phyloP scores from a whole-genome alignment of 257 asterid genomes.

The Solanum bulbocastanum region DNA sequence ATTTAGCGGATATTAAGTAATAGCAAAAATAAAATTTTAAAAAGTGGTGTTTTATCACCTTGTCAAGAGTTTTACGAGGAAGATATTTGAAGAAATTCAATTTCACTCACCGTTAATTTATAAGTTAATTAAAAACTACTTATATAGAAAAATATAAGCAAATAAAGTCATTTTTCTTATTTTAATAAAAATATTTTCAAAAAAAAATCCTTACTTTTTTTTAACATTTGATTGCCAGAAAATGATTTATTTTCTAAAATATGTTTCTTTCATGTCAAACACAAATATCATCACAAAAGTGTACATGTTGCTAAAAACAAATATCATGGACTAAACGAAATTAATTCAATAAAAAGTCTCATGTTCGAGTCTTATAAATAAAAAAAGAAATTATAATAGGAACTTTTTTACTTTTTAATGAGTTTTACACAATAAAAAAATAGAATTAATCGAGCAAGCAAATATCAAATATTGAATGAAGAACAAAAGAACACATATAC shows the following conservation, averaged over 20 bases:
- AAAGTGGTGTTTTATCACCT: not conserved
- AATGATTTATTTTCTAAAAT: not conserved
- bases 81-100: not conserved
- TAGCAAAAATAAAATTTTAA: not conserved
- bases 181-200: not conserved
- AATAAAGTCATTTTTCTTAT: not conserved
- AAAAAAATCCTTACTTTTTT: not conserved
- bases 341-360: not conserved
- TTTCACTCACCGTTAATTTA: not conserved
- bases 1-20: not conserved
- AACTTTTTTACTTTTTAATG: rapidly evolving
- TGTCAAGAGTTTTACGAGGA: not conserved
- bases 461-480: not conserved
- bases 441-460: not conserved
- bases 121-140: not conserved
- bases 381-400: not conserved
- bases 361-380: not conserved
- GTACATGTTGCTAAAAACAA: not conserved
- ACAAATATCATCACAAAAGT: not conserved
- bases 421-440: rapidly evolving
- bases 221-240: not conserved
- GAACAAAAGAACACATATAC: not conserved
- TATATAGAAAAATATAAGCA: not conserved
- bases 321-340: not conserved
- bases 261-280: not conserved